Base-by-base conservation (phyloP, 495 filamentous ascomycete genomes). In the Hamigera avellanea region DNA sequence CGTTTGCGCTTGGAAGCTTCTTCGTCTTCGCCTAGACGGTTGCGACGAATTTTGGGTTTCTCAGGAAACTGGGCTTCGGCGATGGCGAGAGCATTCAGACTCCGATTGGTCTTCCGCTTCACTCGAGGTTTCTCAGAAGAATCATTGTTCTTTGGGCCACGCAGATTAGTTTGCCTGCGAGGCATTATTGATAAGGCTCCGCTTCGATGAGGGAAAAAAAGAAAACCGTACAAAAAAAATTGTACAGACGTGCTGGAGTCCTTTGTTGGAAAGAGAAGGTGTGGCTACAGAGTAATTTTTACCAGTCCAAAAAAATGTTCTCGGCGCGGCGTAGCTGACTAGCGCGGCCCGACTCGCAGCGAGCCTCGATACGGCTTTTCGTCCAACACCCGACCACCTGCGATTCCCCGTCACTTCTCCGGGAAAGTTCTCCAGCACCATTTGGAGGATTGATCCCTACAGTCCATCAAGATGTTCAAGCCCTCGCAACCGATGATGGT, bases 51-150 rank as follows among this genome's bases (percentile, higher is more conserved):
- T 41, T 70, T 71, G 2, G 60, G 32, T 19, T 59, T 66, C 2
- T 62, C 61, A 2, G 70, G 67, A 37, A 62, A 64, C 37, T 82
- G 59, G 28, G 75, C 66, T 26, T 78, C 75, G 25, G 91, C 91
- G 48, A 91, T 83, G 26, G 89, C 69, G 44, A 93, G 81, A 21
- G 91, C 91, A 53, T 95, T 76, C 25, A 93, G 69, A 5, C 74
- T 75, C 35, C 78, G 80, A 32, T 68, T 64, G 36, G 49, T 51
- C 41, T 72, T 75, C 36, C 57, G 56, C 44, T 70, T 78, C 38
- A 54, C 54, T 10, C 54, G 49, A 40, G 56, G 45, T 50, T 57
- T 59, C 48, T 64, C 41, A 28, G 67, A 45, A 19, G 66, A 45
- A 38, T 61, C 42, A 19, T 69, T 69, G 58, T 83, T 54, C 43